Conservation (phyloP, 2,329 filamentous ascomycete species). For the Rutstroemia sp. region DNA sequence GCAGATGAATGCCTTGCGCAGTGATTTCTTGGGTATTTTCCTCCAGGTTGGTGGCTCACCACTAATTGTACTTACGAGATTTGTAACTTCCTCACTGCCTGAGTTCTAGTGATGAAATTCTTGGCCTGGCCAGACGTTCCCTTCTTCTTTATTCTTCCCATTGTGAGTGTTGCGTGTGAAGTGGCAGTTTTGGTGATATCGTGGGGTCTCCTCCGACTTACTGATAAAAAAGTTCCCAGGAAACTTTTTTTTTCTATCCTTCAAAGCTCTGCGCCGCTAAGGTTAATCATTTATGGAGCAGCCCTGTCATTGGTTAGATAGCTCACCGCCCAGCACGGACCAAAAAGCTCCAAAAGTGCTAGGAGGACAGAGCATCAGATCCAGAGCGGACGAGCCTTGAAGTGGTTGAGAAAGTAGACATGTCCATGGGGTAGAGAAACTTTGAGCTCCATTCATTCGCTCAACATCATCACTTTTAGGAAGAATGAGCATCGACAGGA, state of each 20-base stretch:
- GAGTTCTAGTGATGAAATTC: slow-evolving; percentile 96
- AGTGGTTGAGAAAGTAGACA: neutral
- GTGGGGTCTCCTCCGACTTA: slow-evolving; percentile 7
- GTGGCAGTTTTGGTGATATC: neutral
- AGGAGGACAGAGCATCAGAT: neutral
- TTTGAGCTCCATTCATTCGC: slow-evolving; percentile 18
- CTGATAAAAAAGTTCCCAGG: slow-evolving; percentile 8
- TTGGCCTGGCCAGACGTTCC: slow-evolving; percentile 82
- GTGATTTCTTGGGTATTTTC: neutral
- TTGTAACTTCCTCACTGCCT: slow-evolving; percentile 96
- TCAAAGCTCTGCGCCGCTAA: neutral
- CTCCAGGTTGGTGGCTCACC: neutral
- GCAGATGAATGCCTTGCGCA: neutral
- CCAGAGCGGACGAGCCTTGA: neutral
- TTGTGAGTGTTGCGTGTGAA: slow-evolving; percentile 28
- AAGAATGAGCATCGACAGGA: slow-evolving; percentile 45
- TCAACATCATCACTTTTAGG: neutral
- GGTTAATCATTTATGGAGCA: neutral
- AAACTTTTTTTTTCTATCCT: slow-evolving; percentile 9
- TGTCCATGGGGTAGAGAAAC: neutral
- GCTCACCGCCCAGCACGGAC: slow-evolving; percentile 11
- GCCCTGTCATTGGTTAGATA: slow-evolving; percentile 6
- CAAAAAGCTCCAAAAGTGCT: neutral
- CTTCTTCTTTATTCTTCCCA: slow-evolving; percentile 86
- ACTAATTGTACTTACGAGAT: slow-evolving; percentile 36